phyloP scores from a whole-genome alignment of 257 asterid genomes.

The Thymus quinquecostatus region DNA sequence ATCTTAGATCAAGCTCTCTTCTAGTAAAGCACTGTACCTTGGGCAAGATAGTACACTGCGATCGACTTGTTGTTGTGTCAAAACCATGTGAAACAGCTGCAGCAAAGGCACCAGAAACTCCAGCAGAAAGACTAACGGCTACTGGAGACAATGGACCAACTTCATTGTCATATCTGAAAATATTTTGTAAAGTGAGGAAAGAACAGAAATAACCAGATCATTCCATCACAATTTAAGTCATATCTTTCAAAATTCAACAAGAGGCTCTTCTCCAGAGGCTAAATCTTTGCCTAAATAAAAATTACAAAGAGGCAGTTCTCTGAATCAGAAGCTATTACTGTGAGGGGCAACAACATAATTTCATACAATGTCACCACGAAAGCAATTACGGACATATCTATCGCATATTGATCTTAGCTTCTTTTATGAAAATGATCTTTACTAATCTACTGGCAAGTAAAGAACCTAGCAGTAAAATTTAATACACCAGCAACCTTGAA shows the following conservation, averaged over 20 bases:
- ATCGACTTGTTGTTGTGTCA: constrained; percentile 83
- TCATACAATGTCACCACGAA: neutral
- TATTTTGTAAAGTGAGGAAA: constrained; percentile 23
- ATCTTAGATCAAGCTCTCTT: constrained; percentile 13
- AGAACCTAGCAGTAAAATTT: neutral
- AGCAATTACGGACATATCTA: neutral
- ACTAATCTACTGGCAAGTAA: neutral
- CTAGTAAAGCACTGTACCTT: constrained; percentile 56
- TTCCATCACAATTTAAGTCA: neutral
- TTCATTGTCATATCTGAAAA: constrained; percentile 68
- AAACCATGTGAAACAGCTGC: constrained; percentile 96
- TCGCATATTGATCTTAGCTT: constrained; percentile 4
- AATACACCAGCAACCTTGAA: neutral
- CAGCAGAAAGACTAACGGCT: constrained; percentile 87
- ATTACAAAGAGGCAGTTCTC: constrained; percentile 2
- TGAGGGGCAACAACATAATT: neutral
- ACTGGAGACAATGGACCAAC: constrained; percentile 87
- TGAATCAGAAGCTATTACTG: neutral
- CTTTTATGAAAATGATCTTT: too few species aligned
- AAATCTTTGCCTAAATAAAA: constrained; percentile 13
- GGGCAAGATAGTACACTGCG: constrained; percentile 81
- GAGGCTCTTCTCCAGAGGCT: constrained; percentile 5
- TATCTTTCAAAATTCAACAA: constrained; percentile 17
- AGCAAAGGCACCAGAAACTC: constrained; percentile 95
- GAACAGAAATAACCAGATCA: neutral